Evolutionary conservation across 2,329 filamentous ascomycete species (phyloP).

Genomic region (Bertia moriformis): DNA sequence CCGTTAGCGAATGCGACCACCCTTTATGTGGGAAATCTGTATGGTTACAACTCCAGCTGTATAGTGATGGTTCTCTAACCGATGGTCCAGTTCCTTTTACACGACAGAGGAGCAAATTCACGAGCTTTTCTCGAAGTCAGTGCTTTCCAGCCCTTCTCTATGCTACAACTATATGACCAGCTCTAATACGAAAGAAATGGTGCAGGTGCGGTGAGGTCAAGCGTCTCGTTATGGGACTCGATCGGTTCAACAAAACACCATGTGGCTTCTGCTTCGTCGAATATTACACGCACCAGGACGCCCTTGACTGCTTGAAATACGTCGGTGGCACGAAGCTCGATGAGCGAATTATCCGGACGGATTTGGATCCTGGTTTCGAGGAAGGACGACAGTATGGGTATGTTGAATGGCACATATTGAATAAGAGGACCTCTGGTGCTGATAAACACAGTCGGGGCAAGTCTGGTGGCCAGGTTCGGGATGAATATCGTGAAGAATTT

Average conservation of each 20-base stretch:
- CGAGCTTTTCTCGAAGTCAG: slow-evolving; percentile 77
- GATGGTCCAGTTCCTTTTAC: slow-evolving; percentile 63
- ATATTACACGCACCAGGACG: slow-evolving; percentile 96
- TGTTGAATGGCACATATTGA: slow-evolving; percentile 13
- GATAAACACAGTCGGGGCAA: slow-evolving; percentile 52
- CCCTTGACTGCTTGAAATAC: slow-evolving; percentile 96
- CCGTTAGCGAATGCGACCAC: slow-evolving; percentile 79
- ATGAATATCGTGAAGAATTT: slow-evolving; percentile 94
- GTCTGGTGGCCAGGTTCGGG: slow-evolving; percentile 88
- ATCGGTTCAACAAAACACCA: slow-evolving; percentile 92
- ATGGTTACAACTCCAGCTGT: slow-evolving; percentile 16
- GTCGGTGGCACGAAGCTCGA: slow-evolving; percentile 95
- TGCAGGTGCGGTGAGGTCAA: slow-evolving; percentile 75
- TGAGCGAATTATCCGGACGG: slow-evolving; percentile 88
- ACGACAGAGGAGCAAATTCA: slow-evolving; percentile 98
- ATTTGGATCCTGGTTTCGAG: slow-evolving; percentile 87
- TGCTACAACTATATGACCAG: background rate
- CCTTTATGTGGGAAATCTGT: slow-evolving; percentile 94
- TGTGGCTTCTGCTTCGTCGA: slow-evolving; percentile 99
- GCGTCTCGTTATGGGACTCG: slow-evolving; percentile 90
- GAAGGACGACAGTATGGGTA: slow-evolving; percentile 85
- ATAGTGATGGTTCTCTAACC: background rate
- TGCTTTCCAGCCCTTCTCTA: slow-evolving; percentile 1
- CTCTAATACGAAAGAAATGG: background rate
- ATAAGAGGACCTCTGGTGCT: slow-evolving; percentile 3